A percentile compares a stretch with the other conserved stretches of the same genome.
Evolutionary conservation across 1,284 basidiomycete genomes (phyloP).

Genomic region (Salmacisia buchloeana): DNA sequence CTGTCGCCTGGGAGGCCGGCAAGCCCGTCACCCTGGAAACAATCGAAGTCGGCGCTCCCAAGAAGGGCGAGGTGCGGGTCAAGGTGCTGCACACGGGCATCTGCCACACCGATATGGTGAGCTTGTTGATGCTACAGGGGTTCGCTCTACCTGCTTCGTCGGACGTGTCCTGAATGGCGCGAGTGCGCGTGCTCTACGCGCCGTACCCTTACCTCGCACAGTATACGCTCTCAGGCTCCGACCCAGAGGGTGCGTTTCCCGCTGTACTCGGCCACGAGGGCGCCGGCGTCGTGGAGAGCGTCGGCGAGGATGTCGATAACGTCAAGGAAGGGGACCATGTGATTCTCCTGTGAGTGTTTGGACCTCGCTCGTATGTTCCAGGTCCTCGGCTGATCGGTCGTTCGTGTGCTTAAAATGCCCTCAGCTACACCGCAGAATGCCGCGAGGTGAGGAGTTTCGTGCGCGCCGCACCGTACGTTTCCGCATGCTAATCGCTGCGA

Average conservation of each 20-base stretch:
- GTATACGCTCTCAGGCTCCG: conserved; percentile 92
- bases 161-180: neutral
- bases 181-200: neutral
- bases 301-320: conserved; percentile 84
- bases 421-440: conserved; percentile 44
- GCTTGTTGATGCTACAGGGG: neutral
- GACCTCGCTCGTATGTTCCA: neutral
- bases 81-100: conserved; percentile 88
- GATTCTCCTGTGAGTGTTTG: conserved; percentile 62
- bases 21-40: conserved; percentile 83
- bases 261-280: conserved; percentile 67
- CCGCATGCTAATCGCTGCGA: neutral
- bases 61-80: conserved; percentile 85
- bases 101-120: conserved; percentile 70
- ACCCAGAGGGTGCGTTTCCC: conserved; percentile 94
- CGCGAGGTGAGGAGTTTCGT: conserved; percentile 10
- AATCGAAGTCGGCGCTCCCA: conserved; percentile 86
- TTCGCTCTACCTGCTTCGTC: neutral
- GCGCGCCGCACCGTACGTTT: no score
- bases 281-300: conserved; percentile 67
- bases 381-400: neutral
- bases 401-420: neutral
- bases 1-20: conserved; percentile 91
- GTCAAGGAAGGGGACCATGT: conserved; percentile 68
- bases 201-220: conserved; percentile 59